Evolutionary conservation across 2,329 filamentous ascomycete species (phyloP), one percentile per base, ranked within the genome.

Genomic region (Sporothrix globosa): DNA sequence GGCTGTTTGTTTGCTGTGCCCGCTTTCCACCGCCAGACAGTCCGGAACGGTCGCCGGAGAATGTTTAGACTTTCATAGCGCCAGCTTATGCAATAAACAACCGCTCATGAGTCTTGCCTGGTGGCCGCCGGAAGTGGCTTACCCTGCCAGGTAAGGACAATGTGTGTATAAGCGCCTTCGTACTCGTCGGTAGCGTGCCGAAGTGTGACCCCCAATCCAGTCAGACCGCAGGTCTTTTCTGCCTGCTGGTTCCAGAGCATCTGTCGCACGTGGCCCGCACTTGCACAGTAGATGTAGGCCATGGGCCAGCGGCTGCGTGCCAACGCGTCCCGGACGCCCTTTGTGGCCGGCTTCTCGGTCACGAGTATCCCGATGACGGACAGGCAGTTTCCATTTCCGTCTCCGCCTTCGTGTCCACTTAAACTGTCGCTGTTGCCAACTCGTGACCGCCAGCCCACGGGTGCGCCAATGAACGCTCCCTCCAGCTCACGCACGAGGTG

Each of bases 391-490:
- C 5, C 39, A 3, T 4, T 53, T 27, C 41, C 53, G 60, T 30
- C 30, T 5, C 60, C 34, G 53, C 27, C 39, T 5, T 54, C 34
- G 13, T 41, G 48, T 4, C 4, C 21, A 65, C 39, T 19, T 2
- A 14, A 17, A 9, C 27, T 14, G 14, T 34, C 58, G 34, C 17
- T 14, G 13, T 46, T 19, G 11, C 52, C 52, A 13, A 56, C 50
- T 4, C 67, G 70, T 1, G 70, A 58, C 68, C 88, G 83, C 91
- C 92, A 97, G 0, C 90, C 90, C 0, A 85, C 81, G 0, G 93
- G 93, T 7, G 92, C 91, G 14, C 88, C 89, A 1, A 85, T 84
- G 76, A 96, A 91, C 0, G 92, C 88, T 3, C 95, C 95, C 77
- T 93, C 91, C 3, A 95, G 84, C 80, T 95, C 92, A n/a, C 92